These are phyloP conservation scores for Hypericum androsaemum DNA, from an alignment of 345 rosid genomes.

Conservation along the genomic window DNA sequence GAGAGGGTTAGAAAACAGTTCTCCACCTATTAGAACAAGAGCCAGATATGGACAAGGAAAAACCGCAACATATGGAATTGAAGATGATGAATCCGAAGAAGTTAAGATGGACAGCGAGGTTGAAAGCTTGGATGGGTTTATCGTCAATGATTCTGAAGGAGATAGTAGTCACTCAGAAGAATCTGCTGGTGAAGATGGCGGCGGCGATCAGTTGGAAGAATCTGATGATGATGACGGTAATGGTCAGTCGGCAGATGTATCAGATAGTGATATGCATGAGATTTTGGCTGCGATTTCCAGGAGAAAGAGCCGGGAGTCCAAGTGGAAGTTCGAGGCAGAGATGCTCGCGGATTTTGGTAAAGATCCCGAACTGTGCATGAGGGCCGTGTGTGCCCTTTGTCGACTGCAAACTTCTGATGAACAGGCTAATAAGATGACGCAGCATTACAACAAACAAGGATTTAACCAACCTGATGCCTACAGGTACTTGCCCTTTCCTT, in stretches of 20 bases:
- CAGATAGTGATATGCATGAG: slow-evolving; percentile 31
- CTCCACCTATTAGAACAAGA: slow-evolving; percentile 11
- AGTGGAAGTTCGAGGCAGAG: slow-evolving; percentile 55
- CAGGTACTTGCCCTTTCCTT: slow-evolving; percentile 29
- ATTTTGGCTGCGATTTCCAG: slow-evolving; percentile 39
- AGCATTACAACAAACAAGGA: slow-evolving; percentile 41
- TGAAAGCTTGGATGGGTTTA: slow-evolving; percentile 46
- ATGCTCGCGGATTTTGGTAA: slow-evolving; percentile 69
- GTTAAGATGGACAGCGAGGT: slow-evolving; percentile 32
- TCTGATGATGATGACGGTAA: slow-evolving; percentile 9
- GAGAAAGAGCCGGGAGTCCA: slow-evolving; percentile 30
- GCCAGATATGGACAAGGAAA: slow-evolving; percentile 19
- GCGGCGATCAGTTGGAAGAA: slow-evolving; percentile 5
- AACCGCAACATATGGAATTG: slow-evolving; percentile 24
- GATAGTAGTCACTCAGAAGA: background rate
- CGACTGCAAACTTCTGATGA: slow-evolving; percentile 59
- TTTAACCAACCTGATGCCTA: slow-evolving; percentile 56
- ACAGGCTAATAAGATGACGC: slow-evolving; percentile 27
- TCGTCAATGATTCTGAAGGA: slow-evolving; percentile 28
- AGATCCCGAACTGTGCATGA: slow-evolving; percentile 62
- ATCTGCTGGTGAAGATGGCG: slow-evolving; percentile 3
- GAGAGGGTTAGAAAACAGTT: slow-evolving; percentile 2
- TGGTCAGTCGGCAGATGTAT: slow-evolving; percentile 21
- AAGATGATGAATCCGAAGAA: slow-evolving; percentile 34
- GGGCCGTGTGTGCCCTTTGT: slow-evolving; percentile 68